Conservation (phyloP, 352 stramenopile species). For the Pythium sp. region DNA sequence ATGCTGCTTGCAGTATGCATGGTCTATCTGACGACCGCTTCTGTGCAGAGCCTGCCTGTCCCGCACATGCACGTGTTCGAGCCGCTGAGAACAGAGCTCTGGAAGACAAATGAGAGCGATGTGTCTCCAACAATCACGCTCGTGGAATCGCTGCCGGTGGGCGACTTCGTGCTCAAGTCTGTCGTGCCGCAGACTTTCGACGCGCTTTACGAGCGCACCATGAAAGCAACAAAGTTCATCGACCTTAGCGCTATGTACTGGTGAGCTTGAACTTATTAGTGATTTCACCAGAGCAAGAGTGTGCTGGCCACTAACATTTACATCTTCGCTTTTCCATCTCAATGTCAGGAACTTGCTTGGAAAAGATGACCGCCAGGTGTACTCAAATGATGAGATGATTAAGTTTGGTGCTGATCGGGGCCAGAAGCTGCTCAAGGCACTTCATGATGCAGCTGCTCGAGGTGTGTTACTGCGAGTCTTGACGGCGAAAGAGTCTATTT, state of each 20-base stretch:
- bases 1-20: neutral
- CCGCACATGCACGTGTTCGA: slow-evolving; percentile 9
- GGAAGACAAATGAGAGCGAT: neutral
- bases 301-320: neutral
- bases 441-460: slow-evolving; percentile 42
- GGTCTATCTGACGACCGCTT: neutral
- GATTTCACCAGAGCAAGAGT: neutral
- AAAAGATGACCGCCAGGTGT: slow-evolving; percentile 47
- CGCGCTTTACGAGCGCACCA: slow-evolving; percentile 39
- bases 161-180: slow-evolving; percentile 48
- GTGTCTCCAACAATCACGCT: slow-evolving; percentile 32
- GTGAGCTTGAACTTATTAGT: slow-evolving; percentile 2
- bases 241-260: slow-evolving; percentile 87
- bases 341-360: slow-evolving; percentile 54
- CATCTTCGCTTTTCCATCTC: neutral
- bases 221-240: slow-evolving; percentile 41
- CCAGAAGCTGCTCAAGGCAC: slow-evolving; percentile 42
- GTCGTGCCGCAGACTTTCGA: slow-evolving; percentile 43
- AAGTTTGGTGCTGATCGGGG: slow-evolving; percentile 60
- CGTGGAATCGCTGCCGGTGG: slow-evolving; percentile 68
- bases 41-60: neutral
- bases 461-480: slow-evolving; percentile 60
- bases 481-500: slow-evolving; percentile 31
- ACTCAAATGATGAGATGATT: slow-evolving; percentile 51
- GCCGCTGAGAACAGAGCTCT: slow-evolving; percentile 2